A percentile compares a stretch with the other conserved stretches of the same genome.
Evolutionary conservation across 805 yeast species (phyloP).

Genomic region (Lipomyces mesembrius): DNA sequence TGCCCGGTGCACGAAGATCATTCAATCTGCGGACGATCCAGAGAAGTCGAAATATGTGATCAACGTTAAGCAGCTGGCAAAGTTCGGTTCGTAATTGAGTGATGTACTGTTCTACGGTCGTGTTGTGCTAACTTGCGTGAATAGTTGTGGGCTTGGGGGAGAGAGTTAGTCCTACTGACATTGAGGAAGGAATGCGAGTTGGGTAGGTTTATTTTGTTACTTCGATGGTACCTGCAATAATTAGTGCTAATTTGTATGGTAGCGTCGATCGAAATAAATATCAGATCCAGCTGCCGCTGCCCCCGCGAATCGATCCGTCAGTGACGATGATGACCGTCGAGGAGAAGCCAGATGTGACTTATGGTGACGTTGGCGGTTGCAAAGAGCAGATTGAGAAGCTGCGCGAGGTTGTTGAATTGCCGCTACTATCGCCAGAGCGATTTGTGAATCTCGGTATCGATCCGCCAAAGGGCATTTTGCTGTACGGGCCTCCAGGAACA

Average conservation of each 20-base stretch:
- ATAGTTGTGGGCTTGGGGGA: slow-evolving; percentile 91
- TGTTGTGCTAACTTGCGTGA: background rate
- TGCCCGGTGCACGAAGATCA: slow-evolving; percentile 97
- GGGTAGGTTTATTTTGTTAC: slow-evolving; percentile 46
- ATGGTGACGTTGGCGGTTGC: slow-evolving; percentile 98
- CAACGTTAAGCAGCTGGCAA: slow-evolving; percentile 96
- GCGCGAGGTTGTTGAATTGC: slow-evolving; percentile 94
- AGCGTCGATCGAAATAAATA: slow-evolving; percentile 95
- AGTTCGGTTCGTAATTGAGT: slow-evolving; percentile 54
- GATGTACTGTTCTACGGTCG: background rate
- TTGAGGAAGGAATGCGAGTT: slow-evolving; percentile 99
- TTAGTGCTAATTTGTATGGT: background rate
- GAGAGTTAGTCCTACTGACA: slow-evolving; percentile 96
- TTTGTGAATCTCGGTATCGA: slow-evolving; percentile 96
- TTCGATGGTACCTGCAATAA: background rate
- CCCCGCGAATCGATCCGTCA: slow-evolving; percentile 96
- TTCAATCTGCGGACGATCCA: slow-evolving; percentile 60
- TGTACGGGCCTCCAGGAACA: slow-evolving; percentile 99
- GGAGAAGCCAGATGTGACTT: slow-evolving; percentile 98
- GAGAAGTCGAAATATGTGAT: slow-evolving; percentile 92
- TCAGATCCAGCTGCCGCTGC: slow-evolving; percentile 94
- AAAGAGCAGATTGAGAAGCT: slow-evolving; percentile 97
- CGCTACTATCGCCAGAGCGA: slow-evolving; percentile 91
- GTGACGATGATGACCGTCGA: slow-evolving; percentile 99
- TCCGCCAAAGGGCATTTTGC: slow-evolving; percentile 96